Evolutionary conservation across 2,329 filamentous ascomycete species (phyloP).

Genomic region (Nigrograna mackinnonii): DNA sequence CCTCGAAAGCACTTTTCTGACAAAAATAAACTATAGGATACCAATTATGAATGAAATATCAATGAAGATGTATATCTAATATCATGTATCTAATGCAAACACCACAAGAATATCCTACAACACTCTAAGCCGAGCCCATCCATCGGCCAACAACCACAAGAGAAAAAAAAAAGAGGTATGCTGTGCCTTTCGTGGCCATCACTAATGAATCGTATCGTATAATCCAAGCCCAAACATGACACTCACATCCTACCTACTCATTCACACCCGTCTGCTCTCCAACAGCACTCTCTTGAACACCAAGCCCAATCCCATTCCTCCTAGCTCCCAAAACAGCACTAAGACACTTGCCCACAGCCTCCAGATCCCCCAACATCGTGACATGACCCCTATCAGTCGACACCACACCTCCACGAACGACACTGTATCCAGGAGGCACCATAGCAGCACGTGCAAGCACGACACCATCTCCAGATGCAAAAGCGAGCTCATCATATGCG

Average conservation of each 20-base stretch:
- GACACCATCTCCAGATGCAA: conserved; percentile 87
- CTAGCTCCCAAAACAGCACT: conserved; percentile 67
- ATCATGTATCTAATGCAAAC: too few relatives aligned
- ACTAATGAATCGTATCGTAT: too few relatives aligned
- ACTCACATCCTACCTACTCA: conserved; percentile 1
- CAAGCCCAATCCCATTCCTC: conserved; percentile 77
- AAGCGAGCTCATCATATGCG: conserved; percentile 84
- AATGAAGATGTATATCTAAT: too few relatives aligned
- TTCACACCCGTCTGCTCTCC: conserved; percentile 3
- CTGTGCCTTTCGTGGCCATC: too few relatives aligned
- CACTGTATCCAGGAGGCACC: conserved; percentile 77
- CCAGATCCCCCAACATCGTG: conserved; percentile 81
- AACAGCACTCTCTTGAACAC: too few relatives aligned
- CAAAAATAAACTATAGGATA: too few relatives aligned
- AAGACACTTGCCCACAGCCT: conserved; percentile 76
- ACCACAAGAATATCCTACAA: too few relatives aligned
- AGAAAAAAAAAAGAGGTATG: too few relatives aligned
- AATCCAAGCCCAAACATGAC: background rate
- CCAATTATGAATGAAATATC: too few relatives aligned
- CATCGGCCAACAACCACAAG: too few relatives aligned
- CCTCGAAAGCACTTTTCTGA: too few relatives aligned
- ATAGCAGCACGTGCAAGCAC: conserved; percentile 84
- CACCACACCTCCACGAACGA: conserved; percentile 74
- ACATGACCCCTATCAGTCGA: conserved; percentile 86
- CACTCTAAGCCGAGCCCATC: too few relatives aligned